Evolutionary conservation across 169 alveolate genomes (phyloP), one percentile per base, ranked within the genome.

Genomic region (Eimeria sp.): DNA sequence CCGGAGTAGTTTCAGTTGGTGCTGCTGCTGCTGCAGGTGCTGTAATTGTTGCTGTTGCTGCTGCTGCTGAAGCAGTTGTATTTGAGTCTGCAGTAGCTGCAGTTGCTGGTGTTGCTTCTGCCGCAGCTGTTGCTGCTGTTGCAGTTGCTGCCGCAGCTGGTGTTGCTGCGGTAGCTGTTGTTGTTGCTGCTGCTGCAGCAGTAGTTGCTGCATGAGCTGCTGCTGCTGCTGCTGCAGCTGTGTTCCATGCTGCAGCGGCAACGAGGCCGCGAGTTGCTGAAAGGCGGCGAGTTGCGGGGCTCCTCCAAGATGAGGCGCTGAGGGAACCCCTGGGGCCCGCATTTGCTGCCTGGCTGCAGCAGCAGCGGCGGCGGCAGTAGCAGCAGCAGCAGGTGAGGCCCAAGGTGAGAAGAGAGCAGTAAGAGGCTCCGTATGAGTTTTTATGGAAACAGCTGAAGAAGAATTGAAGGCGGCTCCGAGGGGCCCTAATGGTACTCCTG

Each of bases 171-270:
- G 90, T 47, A 51, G 72, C 16, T 45, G 90, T 25, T 82, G 72
- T 14, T 18, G 70, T 13, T 82, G 90, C 90, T 49, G 73, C 90
- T 11, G 73, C 51, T 47, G 70, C 73, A 9, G 70, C 25, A n/a
- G 73, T 20, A 10, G 90, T 13, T 45, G 90, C 73, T 82, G 90
- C 45, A 5, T 70, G 27, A 13, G 90, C 45, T 51, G 88, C 88
- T 78, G 88, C 61, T 78, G 88, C 63, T 78, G 88, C 88, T 78
- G 88, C 88, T 78, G 88, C 30, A 40, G 88, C 88, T 78, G 88
- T 45, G 30, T 13, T 7, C 20, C 54, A 18, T 72, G 83, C 83
- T 72, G 83, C 13, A 34, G 83, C 83, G 45, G 83, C 49, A 72
- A 47, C 3, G 49, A 72, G 20, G n/a, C 27, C n/a, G 70, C 70